Evolutionary conservation across 2,329 filamentous ascomycete species (phyloP), one percentile per base, ranked within the genome.

Genomic region (Zymoseptoria pseudotritici): DNA sequence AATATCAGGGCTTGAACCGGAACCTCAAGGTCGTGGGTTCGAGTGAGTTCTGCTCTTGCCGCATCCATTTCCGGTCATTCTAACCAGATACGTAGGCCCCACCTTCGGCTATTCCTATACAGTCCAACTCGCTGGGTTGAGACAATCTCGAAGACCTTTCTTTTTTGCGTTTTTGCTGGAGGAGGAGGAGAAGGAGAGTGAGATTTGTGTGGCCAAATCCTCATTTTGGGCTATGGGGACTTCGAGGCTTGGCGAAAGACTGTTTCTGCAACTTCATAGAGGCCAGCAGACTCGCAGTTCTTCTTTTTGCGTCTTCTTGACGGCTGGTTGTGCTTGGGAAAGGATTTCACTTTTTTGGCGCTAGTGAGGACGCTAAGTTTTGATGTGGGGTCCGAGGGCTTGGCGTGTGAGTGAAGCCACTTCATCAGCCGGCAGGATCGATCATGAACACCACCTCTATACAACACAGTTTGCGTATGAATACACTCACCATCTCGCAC

Each of bases 91-190:
- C 3, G 6, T 4, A 26, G 24, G 24, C 64, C 64, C 63, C 64
- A 61, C 64, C 64, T 66, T 66, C 64, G 64, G 64, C 64, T 66
- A 60, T 65, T 66, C 63, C 64, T 66, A 66, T 65, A 56, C 52
- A 53, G 29, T 21, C 20, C 13, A 11, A 52, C 22, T 10, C 22
- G 50, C 22, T 21, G 9, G 22, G 22, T 21, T 21, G 20, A 1
- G 20, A 52, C 50, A 21, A 4, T 7, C 20, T 52, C 20, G 20
- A 21, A 52, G 20, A 24, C 50, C 50, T 52, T 52, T 21, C 22
- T 21, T 24, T 24, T 52, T 52, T 52, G 19, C 8, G 1, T 24
- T 51, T 24, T 51, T 22, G 19, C 1, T 19, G 22, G 2, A 24
- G 22, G 22, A 24, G 22, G 4, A 24, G 21, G 21, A 22, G 19